Conservation (phyloP, 495 filamentous ascomycete species). For the Friedmanniomyces simplex region DNA sequence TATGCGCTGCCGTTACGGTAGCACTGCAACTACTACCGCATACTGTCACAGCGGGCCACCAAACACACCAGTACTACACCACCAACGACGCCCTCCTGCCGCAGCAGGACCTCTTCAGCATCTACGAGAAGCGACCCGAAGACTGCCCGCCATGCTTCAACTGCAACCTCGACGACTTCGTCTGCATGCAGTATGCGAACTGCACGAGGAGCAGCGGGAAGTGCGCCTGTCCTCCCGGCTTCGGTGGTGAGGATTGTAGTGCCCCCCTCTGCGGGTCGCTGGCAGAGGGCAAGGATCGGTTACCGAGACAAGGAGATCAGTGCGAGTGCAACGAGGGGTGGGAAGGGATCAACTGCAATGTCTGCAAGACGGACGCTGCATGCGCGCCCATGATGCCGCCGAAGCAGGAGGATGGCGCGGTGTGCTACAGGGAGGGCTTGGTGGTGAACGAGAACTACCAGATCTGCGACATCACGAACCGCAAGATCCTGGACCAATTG, state of each 20-base stretch:
- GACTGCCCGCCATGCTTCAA: constrained; percentile 77
- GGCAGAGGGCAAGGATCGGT: constrained; percentile 62
- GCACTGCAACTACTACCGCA: background rate
- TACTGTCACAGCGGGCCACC: background rate
- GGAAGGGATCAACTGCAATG: constrained; percentile 98
- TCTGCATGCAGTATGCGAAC: constrained; percentile 74
- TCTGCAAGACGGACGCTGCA: constrained; percentile 71
- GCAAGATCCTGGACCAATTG: constrained; percentile 78
- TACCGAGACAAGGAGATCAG: constrained; percentile 51
- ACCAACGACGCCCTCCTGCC: constrained; percentile 23
- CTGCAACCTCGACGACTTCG: constrained; percentile 86
- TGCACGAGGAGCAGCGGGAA: constrained; percentile 83
- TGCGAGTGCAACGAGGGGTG: constrained; percentile 92
- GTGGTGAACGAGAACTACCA: constrained; percentile 91
- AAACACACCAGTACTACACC: constrained; percentile 24
- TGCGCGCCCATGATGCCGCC: constrained; percentile 78
- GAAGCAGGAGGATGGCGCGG: constrained; percentile 59
- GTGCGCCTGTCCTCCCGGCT: constrained; percentile 84
- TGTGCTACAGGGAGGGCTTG: constrained; percentile 84
- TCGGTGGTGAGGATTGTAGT: constrained; percentile 85
- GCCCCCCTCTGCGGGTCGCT: constrained; percentile 84
- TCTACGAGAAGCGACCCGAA: constrained; percentile 47
- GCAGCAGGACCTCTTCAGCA: constrained; percentile 30
- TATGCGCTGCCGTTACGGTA: constrained; percentile 1
- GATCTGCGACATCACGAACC: constrained; percentile 95